These are phyloP conservation scores for Citrus australasica DNA, from an alignment of 345 rosid species.

Conservation along the genomic window DNA sequence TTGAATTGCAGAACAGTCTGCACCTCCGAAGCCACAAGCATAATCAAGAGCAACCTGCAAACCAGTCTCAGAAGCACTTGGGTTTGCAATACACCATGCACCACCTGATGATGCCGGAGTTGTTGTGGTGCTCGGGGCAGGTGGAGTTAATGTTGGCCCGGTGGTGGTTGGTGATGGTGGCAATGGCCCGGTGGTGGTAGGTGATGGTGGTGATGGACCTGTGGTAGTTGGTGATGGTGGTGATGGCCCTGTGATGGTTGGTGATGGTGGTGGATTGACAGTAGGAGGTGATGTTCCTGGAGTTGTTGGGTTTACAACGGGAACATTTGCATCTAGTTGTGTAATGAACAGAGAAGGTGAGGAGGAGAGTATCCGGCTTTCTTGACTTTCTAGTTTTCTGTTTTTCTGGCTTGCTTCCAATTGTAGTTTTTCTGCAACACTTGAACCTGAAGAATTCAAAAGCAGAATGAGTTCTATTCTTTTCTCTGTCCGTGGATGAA, in stretches of 20 bases:
- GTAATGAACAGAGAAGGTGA: conserved; percentile 26
- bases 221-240: conserved; percentile 17
- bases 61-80: conserved; percentile 70
- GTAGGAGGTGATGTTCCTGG: conserved; percentile 51
- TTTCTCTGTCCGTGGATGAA: neutral
- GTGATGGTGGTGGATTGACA: conserved; percentile 36
- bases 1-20: conserved; percentile 85
- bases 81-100: conserved; percentile 75
- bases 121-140: conserved; percentile 32
- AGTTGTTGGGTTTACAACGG: conserved; percentile 67
- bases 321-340: conserved; percentile 41
- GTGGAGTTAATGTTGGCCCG: conserved; percentile 16
- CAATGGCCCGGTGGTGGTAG: conserved; percentile 20
- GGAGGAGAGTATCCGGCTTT: conserved; percentile 19
- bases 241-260: conserved; percentile 24
- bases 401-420: conserved; percentile 23
- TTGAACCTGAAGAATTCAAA: conserved; percentile 46
- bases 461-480: conserved; percentile 12
- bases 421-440: conserved; percentile 35
- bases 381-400: conserved; percentile 19
- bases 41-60: conserved; percentile 95
- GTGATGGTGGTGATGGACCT: conserved; percentile 23
- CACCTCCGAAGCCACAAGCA: conserved; percentile 93
- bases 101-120: conserved; percentile 48
- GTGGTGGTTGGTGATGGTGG: conserved; percentile 32